A percentile compares a stretch with the other conserved stretches of the same genome.
These are phyloP conservation scores for Apiospora hydei DNA, from an alignment of 2,329 filamentous ascomycete genomes.

Conservation along the genomic window DNA sequence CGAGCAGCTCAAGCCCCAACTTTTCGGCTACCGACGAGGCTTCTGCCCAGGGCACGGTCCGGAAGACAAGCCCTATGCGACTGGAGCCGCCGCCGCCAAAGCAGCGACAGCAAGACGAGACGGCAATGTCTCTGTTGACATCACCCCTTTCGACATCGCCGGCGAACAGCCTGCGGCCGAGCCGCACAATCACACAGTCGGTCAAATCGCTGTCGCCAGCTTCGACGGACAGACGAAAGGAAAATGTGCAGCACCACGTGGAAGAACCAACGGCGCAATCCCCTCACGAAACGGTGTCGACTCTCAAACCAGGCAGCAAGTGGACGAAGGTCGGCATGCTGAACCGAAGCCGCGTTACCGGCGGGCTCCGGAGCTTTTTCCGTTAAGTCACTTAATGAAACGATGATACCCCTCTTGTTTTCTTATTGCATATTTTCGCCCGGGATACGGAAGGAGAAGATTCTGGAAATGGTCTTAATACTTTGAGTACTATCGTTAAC, in stretches of 20 bases:
- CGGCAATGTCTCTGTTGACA: conserved; percentile 24
- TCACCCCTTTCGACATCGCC: conserved; percentile 34
- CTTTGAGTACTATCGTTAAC: background rate
- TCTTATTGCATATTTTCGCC: background rate
- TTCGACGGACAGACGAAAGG: conserved; percentile 36
- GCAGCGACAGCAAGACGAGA: conserved; percentile 34
- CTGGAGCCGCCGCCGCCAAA: conserved; percentile 33
- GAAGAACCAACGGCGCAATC: conserved; percentile 29
- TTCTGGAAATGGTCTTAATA: background rate
- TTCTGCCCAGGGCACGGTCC: conserved; percentile 34
- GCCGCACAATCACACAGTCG: conserved; percentile 30
- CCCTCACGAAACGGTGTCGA: conserved; percentile 34
- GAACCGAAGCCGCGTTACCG: conserved; percentile 48
- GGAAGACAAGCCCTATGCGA: conserved; percentile 35
- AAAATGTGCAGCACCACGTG: conserved; percentile 36
- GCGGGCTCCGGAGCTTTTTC: conserved; percentile 54
- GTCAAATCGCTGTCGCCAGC: conserved; percentile 34
- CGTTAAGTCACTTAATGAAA: conserved; percentile 40
- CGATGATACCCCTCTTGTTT: background rate
- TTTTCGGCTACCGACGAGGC: conserved; percentile 27
- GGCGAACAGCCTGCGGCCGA: conserved; percentile 31
- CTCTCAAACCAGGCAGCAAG: conserved; percentile 42
- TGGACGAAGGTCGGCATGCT: conserved; percentile 47
- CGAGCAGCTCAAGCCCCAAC: conserved; percentile 33
- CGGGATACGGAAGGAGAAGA: conserved; percentile 6